These are phyloP conservation scores for Penicillium malachiteum DNA, from an alignment of 495 filamentous ascomycete species.

Conservation along the genomic window DNA sequence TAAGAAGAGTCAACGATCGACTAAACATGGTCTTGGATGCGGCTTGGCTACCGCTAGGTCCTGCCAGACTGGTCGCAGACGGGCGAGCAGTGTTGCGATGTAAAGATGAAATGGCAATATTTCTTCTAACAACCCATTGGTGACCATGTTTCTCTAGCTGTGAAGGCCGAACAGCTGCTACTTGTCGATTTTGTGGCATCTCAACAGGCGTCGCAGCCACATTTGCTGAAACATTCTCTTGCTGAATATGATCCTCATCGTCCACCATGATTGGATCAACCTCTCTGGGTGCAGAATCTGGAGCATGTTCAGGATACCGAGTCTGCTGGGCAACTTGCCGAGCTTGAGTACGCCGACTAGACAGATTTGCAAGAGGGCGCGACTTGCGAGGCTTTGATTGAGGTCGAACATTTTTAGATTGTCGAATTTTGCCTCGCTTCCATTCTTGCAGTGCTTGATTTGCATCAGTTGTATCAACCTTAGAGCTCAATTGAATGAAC, in stretches of 20 bases:
- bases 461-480: constrained; percentile 72
- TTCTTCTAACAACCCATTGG: constrained; percentile 39
- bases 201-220: constrained; percentile 1
- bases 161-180: neutral
- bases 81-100: constrained; percentile 31
- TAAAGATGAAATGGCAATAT: constrained; percentile 35
- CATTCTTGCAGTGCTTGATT: constrained; percentile 67
- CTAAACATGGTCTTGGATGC: constrained; percentile 25
- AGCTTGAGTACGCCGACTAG: constrained; percentile 15
- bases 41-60: constrained; percentile 12
- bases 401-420: constrained; percentile 32
- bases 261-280: neutral
- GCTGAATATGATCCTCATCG: neutral
- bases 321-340: neutral
- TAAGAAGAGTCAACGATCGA: constrained; percentile 28
- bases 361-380: constrained; percentile 21
- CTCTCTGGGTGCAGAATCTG: neutral
- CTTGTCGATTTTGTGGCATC: neutral
- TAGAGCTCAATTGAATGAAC: constrained; percentile 67
- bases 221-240: constrained; percentile 4
- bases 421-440: constrained; percentile 67
- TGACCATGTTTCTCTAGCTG: constrained; percentile 26
- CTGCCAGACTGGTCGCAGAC: constrained; percentile 42
- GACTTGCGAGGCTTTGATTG: constrained; percentile 20
- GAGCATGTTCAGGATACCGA: constrained; percentile 7